Conservation (phyloP, 2,329 filamentous ascomycete genomes). For the Aspergillus ochraceoroseus region DNA sequence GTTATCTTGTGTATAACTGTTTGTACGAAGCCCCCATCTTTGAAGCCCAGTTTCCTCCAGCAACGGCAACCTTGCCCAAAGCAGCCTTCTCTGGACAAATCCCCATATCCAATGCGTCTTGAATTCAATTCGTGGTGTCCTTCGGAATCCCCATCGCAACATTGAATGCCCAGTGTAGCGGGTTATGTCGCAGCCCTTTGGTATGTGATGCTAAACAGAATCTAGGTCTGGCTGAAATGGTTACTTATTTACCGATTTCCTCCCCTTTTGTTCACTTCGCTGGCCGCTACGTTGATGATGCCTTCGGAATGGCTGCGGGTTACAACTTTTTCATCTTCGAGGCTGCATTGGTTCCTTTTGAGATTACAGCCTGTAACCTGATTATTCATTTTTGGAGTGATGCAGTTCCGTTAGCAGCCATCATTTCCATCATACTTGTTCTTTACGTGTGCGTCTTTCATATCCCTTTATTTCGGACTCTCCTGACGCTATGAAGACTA, state of each 20-base stretch:
- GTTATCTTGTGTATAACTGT: slow-evolving; percentile 46
- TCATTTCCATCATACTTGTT: slow-evolving; percentile 45
- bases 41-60: slow-evolving; percentile 10
- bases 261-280: slow-evolving; percentile 47
- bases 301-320: slow-evolving; percentile 45
- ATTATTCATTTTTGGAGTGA: slow-evolving; percentile 50
- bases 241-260: slow-evolving; percentile 47
- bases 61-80: slow-evolving; percentile 11
- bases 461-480: no score
- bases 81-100: slow-evolving; percentile 8
- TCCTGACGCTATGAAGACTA: slow-evolving; percentile 14
- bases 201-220: slow-evolving; percentile 23
- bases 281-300: slow-evolving; percentile 47
- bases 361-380: slow-evolving; percentile 49
- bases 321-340: slow-evolving; percentile 53
- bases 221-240: slow-evolving; percentile 48
- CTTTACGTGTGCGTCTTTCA: slow-evolving; percentile 42
- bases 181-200: slow-evolving; percentile 1
- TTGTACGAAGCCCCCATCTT: slow-evolving; percentile 33
- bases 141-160: no score
- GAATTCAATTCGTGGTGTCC: no score
- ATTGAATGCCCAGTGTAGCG: no score
- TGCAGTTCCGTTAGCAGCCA: slow-evolving; percentile 43
- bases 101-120: slow-evolving; percentile 5
- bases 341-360: slow-evolving; percentile 50